These are phyloP conservation scores for Rossbeevera mucosa DNA, from an alignment of 768 basidiomycete species.

Conservation along the genomic window DNA sequence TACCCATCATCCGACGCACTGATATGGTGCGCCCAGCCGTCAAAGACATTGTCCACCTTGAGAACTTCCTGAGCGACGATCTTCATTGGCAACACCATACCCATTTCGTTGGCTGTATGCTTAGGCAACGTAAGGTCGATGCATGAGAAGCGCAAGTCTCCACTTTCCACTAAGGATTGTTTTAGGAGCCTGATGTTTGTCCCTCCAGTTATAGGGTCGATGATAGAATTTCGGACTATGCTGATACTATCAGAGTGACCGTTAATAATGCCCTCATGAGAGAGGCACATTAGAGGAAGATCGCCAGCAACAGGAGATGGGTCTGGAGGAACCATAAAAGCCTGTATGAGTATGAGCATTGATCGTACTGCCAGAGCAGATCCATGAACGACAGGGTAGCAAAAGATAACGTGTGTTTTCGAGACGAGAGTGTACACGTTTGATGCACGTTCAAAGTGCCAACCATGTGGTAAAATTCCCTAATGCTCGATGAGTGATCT, in stretches of 20 bases:
- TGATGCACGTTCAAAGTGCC: background rate
- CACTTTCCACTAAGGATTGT: background rate
- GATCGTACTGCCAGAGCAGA: background rate
- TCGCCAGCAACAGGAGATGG: no score
- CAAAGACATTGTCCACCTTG: background rate
- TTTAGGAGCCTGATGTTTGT: background rate
- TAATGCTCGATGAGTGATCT: background rate
- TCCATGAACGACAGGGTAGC: background rate
- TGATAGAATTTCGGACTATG: constrained; percentile 1
- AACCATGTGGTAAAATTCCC: background rate
- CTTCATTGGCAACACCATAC: background rate
- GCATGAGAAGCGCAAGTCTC: background rate
- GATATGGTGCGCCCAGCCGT: background rate
- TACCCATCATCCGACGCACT: background rate
- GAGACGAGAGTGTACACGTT: background rate
- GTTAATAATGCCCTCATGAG: background rate
- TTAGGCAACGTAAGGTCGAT: background rate
- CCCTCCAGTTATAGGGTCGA: background rate
- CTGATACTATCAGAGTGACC: background rate
- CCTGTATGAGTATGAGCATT: constrained; percentile 1
- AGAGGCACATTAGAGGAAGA: background rate
- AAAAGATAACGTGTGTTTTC: background rate
- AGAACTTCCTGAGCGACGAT: background rate
- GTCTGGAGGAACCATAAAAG: background rate
- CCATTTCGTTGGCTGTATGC: background rate